phyloP scores from a whole-genome alignment of 1,139 yeast genomes.

The Arxiozyma telluris region DNA sequence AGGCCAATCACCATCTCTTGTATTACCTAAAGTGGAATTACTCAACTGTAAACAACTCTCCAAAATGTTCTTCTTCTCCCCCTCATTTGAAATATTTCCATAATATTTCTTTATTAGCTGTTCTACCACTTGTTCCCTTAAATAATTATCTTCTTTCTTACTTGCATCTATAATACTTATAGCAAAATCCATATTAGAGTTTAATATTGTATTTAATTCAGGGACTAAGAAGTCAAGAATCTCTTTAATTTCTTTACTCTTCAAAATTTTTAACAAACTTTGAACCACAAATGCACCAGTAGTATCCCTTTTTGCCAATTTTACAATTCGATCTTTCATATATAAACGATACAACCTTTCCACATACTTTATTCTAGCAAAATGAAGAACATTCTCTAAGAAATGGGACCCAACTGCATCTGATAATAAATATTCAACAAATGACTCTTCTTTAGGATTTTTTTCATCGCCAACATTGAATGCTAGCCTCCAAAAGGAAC shows the following conservation, averaged over 20 bases:
- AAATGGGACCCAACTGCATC: conserved; percentile 91
- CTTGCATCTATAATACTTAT: conserved; percentile 64
- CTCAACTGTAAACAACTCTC: conserved; percentile 60
- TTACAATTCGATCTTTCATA: conserved; percentile 64
- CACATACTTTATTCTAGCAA: conserved; percentile 58
- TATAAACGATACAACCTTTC: conserved; percentile 63
- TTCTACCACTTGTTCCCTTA: conserved; percentile 54
- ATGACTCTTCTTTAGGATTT: conserved; percentile 64
- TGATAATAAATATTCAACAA: conserved; percentile 72
- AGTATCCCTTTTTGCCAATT: conserved; percentile 66
- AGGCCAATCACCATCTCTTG: conserved; percentile 75
- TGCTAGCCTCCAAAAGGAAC: conserved; percentile 53
- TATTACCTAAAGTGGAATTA: conserved; percentile 69
- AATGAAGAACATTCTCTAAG: conserved; percentile 59
- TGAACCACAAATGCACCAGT: conserved; percentile 82
- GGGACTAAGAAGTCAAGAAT: conserved; percentile 67
- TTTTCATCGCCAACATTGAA: conserved; percentile 38
- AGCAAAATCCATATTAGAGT: conserved; percentile 64
- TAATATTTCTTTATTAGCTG: conserved; percentile 55
- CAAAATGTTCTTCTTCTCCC: conserved; percentile 39
- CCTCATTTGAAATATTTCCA: conserved; percentile 34
- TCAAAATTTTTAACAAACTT: conserved; percentile 52
- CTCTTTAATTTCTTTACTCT: conserved; percentile 48
- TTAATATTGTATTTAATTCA: conserved; percentile 50
- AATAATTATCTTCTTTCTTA: conserved; percentile 46